Base-by-base conservation (phyloP, 306 rosid genomes). In the Medicago lupulina region DNA sequence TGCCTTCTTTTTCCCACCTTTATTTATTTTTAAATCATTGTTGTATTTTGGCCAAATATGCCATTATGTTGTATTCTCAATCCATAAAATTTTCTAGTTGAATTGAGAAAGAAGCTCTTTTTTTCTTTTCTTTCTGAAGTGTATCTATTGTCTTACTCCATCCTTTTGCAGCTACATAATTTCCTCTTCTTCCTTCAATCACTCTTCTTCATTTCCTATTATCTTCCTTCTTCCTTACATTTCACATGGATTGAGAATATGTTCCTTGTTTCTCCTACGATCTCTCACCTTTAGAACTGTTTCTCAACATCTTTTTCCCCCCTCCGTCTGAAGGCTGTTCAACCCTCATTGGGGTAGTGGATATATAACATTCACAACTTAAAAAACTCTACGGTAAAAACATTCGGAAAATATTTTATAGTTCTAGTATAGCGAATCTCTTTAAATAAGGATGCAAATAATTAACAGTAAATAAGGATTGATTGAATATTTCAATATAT, bases 31-130 rank as follows among this genome's bases (percentile, higher is more conserved):
- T 6, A 7, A 74, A 63, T 49, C 8, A 50, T 81, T 82, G 75
- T 67, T 87, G 86, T 88, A 83, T 81, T 84, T 81, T 64, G 90
- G 89, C 70, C 57, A 73, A 71, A 77, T 63, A 9, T 74, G 84
- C 87, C 87, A 75, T 75, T 78, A 23, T 59, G 74, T 43, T 76
- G 75, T 61, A 61, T 61, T 61, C 67, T 61, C 43, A 31, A 61
- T 61, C 43, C 67, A 61, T 60, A 28, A 59, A 31, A 61, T 4
- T 15, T 14, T 60, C 18, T 61, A 7, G 18, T 61, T 41, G 43
- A 31, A 61, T 61, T 31, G 59, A 70, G 70, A 59, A 66, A 72
- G 80, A 77, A 69, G 79, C 76, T 63, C 7, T 2, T 54, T 34
- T 2, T 53, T 18, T n/a, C 40, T 67, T 66, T 21, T 46, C 65